phyloP scores from a whole-genome alignment of 2,329 filamentous ascomycete genomes.

The Verticillium albo-atrum region DNA sequence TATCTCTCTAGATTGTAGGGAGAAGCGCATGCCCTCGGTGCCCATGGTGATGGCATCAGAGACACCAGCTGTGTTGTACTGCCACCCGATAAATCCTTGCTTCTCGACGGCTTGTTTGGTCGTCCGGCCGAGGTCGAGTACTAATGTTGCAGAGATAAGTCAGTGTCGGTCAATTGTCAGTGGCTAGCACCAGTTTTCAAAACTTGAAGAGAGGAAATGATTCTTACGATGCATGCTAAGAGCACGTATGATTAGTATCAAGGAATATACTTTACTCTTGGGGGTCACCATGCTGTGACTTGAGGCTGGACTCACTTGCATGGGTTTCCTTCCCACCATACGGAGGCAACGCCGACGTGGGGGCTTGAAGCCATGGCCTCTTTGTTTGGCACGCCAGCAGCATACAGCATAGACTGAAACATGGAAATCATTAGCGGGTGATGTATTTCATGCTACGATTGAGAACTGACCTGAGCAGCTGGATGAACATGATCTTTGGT shows the following conservation, averaged over 20 bases:
- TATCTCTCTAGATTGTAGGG: constrained; percentile 82
- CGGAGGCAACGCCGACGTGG: constrained; percentile 84
- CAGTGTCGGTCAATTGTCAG: neutral
- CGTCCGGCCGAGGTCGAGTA: constrained; percentile 81
- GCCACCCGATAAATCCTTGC: constrained; percentile 87
- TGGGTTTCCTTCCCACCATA: constrained; percentile 98
- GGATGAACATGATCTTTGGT: constrained; percentile 87
- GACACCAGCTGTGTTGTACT: constrained; percentile 86
- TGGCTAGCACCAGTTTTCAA: neutral
- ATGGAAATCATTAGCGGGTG: constrained; percentile 1
- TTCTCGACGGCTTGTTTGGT: constrained; percentile 79
- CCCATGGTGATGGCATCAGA: constrained; percentile 96
- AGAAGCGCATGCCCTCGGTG: constrained; percentile 91
- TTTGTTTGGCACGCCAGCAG: constrained; percentile 78
- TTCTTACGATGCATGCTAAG: constrained; percentile 34
- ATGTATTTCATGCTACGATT: neutral
- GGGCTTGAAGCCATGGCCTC: constrained; percentile 85
- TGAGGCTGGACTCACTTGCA: constrained; percentile 66
- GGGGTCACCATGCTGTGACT: neutral
- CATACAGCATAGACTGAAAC: constrained; percentile 84
- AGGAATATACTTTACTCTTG: too few relatives aligned
- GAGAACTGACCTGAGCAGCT: constrained; percentile 71
- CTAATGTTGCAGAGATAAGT: constrained; percentile 30
- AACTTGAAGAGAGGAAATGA: constrained; percentile 9
- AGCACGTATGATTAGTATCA: too few relatives aligned